Conservation (phyloP, 495 filamentous ascomycete species). For the Mycothermus thermophilus region DNA sequence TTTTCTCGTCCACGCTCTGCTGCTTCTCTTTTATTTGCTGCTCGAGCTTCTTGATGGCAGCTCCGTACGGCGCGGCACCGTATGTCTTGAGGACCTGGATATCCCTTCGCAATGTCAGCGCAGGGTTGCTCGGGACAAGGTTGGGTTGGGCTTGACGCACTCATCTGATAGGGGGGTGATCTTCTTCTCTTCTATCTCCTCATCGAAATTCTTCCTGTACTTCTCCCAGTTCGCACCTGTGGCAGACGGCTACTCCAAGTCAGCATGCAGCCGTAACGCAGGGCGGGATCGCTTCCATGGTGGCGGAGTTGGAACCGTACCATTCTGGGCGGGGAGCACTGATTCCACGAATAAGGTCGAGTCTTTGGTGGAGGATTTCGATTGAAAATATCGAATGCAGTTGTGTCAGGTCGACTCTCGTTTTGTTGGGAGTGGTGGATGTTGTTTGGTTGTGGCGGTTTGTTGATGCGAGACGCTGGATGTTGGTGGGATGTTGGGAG, state of each 20-base stretch:
- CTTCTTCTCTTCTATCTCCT: conserved; percentile 98
- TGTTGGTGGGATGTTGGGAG: conserved; percentile 17
- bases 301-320: no score
- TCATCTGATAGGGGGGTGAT: conserved; percentile 92
- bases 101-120: conserved; percentile 51
- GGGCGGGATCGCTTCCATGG: no score
- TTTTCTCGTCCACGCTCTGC: conserved; percentile 94
- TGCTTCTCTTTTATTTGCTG: conserved; percentile 98
- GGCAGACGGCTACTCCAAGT: conserved; percentile 57
- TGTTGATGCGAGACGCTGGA: conserved; percentile 8
- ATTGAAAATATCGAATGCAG: no score
- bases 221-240: conserved; percentile 94
- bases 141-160: conserved; percentile 38
- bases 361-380: no score
- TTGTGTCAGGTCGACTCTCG: not conserved
- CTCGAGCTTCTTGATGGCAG: conserved; percentile 84
- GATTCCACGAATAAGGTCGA: no score
- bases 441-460: conserved; percentile 3
- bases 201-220: conserved; percentile 92
- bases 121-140: conserved; percentile 12
- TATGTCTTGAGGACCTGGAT: conserved; percentile 99
- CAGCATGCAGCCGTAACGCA: no score
- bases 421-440: not conserved
- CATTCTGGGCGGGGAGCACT: no score
- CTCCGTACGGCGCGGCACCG: conserved; percentile 89